Percentiles rank a stretch among this genome's conserved stretches.
Conservation (phyloP, 495 filamentous ascomycete genomes). For the Neurospora sp. region DNA sequence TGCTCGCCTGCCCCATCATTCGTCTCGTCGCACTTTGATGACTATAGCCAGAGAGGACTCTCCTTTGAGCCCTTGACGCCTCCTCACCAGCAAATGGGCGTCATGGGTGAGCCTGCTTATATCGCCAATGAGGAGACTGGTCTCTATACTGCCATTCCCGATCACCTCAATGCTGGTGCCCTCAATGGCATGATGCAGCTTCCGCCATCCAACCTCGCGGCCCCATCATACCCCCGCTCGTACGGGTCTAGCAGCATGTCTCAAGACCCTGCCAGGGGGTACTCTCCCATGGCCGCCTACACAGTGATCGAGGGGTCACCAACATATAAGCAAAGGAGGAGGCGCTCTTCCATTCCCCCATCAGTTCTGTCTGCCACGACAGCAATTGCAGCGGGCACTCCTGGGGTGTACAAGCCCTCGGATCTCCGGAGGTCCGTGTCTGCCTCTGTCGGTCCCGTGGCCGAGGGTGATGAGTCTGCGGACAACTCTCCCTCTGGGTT, state of each 20-base stretch:
- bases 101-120: conserved; percentile 83
- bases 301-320: conserved; percentile 96
- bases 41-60: conserved; percentile 92
- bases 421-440: conserved; percentile 89
- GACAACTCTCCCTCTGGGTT: conserved; percentile 61
- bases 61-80: conserved; percentile 96
- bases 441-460: conserved; percentile 71
- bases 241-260: conserved; percentile 55
- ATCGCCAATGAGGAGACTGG: conserved; percentile 96
- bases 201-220: conserved; percentile 75
- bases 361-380: conserved; percentile 54
- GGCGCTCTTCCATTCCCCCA: conserved; percentile 83
- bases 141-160: conserved; percentile 87
- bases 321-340: conserved; percentile 93
- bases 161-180: conserved; percentile 45
- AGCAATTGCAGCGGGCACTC: conserved; percentile 42
- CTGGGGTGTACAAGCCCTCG: conserved; percentile 59
- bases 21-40: conserved; percentile 90
- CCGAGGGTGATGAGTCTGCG: conserved; percentile 62
- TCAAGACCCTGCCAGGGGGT: neutral
- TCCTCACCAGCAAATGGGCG: conserved; percentile 72
- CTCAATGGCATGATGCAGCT: conserved; percentile 85
- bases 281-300: conserved; percentile 44
- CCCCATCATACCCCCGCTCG: conserved; percentile 62
- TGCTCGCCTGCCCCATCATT: conserved; percentile 97